These are phyloP conservation scores for Globisporangium perplexum DNA, from an alignment of 352 stramenopile species.

Conservation along the genomic window DNA sequence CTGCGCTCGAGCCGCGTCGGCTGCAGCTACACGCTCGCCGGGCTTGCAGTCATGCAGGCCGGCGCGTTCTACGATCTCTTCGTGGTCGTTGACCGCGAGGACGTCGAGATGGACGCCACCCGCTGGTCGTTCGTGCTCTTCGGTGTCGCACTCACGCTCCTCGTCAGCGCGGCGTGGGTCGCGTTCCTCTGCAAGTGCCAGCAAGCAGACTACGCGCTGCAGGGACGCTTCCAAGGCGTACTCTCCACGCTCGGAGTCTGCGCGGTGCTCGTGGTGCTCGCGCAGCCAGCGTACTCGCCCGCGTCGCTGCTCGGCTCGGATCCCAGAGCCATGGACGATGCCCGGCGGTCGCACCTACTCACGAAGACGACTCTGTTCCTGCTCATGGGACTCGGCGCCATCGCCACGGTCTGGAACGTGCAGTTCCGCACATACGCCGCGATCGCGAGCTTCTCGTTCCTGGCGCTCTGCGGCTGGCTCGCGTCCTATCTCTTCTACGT, in stretches of 20 bases:
- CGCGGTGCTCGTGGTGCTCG: conserved; percentile 32
- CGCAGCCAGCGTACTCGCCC: conserved; percentile 18
- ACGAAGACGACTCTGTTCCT: conserved; percentile 51
- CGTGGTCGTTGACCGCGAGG: conserved; percentile 14
- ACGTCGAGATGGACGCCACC: conserved; percentile 10
- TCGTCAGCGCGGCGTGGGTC: conserved; percentile 6
- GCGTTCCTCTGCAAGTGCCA: conserved; percentile 22
- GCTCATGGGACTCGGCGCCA: conserved; percentile 36
- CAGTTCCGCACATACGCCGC: conserved; percentile 43
- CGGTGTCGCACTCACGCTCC: conserved; percentile 10
- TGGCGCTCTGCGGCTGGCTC: conserved; percentile 30
- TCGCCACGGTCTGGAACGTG: conserved; percentile 50
- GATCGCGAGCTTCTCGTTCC: conserved; percentile 18
- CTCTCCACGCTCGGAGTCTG: conserved; percentile 22
- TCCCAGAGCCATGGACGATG: conserved; percentile 12
- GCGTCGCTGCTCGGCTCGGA: conserved; percentile 10
- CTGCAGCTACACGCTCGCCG: conserved; percentile 23
- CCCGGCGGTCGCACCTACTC: conserved; percentile 28
- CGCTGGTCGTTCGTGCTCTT: conserved; percentile 26
- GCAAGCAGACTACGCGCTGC: conserved; percentile 8
- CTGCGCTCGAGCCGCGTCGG: conserved; percentile 28
- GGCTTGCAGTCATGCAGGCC: conserved; percentile 33
- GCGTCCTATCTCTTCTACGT: conserved; percentile 16
- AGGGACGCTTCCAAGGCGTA: conserved; percentile 28
- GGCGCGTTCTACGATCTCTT: conserved; percentile 22